A percentile compares a stretch with the other conserved stretches of the same genome.
These are phyloP conservation scores for Irpex lacteus DNA, from an alignment of 1,284 basidiomycete genomes.

Conservation along the genomic window DNA sequence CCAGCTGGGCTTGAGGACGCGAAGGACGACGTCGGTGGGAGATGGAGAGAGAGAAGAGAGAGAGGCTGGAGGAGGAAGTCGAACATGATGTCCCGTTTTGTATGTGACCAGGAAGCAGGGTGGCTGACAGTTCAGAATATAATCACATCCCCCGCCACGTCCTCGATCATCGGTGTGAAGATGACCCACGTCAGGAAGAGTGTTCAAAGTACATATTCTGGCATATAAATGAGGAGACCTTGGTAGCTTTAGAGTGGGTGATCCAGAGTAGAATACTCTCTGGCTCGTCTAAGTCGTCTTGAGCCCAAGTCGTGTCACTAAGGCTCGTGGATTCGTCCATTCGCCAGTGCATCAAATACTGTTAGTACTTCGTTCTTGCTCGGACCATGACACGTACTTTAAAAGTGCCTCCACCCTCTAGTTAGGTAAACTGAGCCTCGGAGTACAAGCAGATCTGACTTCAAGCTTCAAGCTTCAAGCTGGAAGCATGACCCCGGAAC, in stretches of 20 bases:
- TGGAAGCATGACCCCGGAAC: too few species aligned
- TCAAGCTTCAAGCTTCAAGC: neutral
- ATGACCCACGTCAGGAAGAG: neutral
- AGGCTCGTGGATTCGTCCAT: neutral
- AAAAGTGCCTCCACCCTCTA: neutral
- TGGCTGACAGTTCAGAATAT: slow-evolving; percentile 8
- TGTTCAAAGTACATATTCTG: neutral
- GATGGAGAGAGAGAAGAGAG: slow-evolving; percentile 10
- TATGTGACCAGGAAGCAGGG: neutral
- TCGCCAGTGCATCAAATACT: neutral
- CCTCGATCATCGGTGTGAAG: neutral
- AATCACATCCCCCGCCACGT: neutral
- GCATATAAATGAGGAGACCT: too few species aligned
- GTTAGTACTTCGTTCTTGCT: neutral
- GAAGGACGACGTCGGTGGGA: slow-evolving; percentile 4
- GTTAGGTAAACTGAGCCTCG: too few species aligned
- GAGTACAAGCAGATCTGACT: too few species aligned
- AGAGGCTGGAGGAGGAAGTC: neutral
- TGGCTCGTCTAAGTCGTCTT: too few species aligned
- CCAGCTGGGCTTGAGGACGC: slow-evolving; percentile 6
- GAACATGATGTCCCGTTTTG: slow-evolving; percentile 8
- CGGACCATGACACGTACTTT: neutral
- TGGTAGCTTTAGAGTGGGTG: too few species aligned
- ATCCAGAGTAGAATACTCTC: too few species aligned
- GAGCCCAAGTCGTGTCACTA: neutral